Base-by-base conservation (phyloP, 768 basidiomycete genomes). In the Panaeolus cyanescens region DNA sequence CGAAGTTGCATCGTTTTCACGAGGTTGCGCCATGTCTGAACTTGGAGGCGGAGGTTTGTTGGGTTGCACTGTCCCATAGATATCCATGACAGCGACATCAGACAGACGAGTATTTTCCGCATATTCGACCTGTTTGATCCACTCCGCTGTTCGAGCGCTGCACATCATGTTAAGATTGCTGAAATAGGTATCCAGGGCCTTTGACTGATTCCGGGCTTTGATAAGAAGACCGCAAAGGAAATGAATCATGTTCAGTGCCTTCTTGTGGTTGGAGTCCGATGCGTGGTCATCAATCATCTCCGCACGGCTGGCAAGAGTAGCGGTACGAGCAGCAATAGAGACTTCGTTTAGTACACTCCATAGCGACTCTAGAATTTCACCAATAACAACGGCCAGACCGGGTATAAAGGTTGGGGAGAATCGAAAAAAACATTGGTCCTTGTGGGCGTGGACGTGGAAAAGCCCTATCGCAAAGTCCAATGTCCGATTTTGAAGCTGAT, bases 271-370 rank as follows among this genome's bases (percentile, higher is more conserved):
- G 15, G 58, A 59, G 58, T 59, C 58, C 20, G 40, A 13, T 6
- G 58, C 42, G 19, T 60, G 53, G 42, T 60, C 53, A 60, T 60
- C 59, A 5, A 60, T 36, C 9, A 60, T 37, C 50, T 60, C 53
- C 8, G 59, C 36, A 4, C 53, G n/a, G 22, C 55, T 28, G 19
- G 30, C 13, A 20, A 61, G 55, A n/a, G 59, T 61, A 8, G 59
- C 54, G 7, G 17, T 56, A 12, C 37, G 33, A 45, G 36, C 40
- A 4, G 28, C 13, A 10, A 9, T 31, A 13, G 59, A 36, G 28
- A 60, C 36, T 6, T 6, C 4, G 28, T 56, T 61, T 13, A 61
- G 37, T 6, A 10, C 22, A n/a, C 54, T n/a, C 59, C 59, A 61
- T 22, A 61, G 34, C 28, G 59, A 61, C 22, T 61, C 59, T 15